phyloP scores from a whole-genome alignment of 257 asterid genomes.

The Nicotiana benthamiana region DNA sequence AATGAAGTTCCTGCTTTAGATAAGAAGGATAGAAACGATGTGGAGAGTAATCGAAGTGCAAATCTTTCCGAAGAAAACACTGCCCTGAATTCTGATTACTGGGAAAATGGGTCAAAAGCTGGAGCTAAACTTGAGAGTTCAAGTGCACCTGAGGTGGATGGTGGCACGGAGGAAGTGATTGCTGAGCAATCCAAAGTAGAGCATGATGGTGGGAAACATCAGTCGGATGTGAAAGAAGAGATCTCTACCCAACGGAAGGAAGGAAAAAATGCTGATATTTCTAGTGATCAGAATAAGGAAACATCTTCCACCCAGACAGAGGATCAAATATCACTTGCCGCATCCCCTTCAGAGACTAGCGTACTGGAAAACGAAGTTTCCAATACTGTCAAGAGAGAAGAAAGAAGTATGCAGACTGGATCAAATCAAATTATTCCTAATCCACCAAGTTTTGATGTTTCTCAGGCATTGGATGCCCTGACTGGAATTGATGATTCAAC shows the following conservation, averaged over 20 bases:
- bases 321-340: constrained; percentile 33
- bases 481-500: constrained; percentile 91
- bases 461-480: constrained; percentile 75
- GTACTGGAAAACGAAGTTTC: constrained; percentile 32
- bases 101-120: constrained; percentile 29
- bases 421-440: constrained; percentile 31
- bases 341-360: constrained; percentile 38
- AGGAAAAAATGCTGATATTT: constrained; percentile 16
- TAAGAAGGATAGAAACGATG: constrained; percentile 22
- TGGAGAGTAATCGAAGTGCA: constrained; percentile 23
- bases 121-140: constrained; percentile 33
- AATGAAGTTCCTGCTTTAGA: constrained; percentile 25
- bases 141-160: constrained; percentile 26
- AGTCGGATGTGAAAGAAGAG: constrained; percentile 15
- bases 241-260: constrained; percentile 14
- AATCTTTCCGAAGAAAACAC: constrained; percentile 23
- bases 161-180: constrained; percentile 26
- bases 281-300: constrained; percentile 29
- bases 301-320: constrained; percentile 26
- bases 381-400: constrained; percentile 39
- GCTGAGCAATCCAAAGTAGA: constrained; percentile 29
- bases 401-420: constrained; percentile 23
- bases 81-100: constrained; percentile 25
- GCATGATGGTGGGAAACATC: constrained; percentile 23
- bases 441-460: constrained; percentile 53